Base-by-base conservation (phyloP, 306 rosid genomes). In the Myrica gale region DNA sequence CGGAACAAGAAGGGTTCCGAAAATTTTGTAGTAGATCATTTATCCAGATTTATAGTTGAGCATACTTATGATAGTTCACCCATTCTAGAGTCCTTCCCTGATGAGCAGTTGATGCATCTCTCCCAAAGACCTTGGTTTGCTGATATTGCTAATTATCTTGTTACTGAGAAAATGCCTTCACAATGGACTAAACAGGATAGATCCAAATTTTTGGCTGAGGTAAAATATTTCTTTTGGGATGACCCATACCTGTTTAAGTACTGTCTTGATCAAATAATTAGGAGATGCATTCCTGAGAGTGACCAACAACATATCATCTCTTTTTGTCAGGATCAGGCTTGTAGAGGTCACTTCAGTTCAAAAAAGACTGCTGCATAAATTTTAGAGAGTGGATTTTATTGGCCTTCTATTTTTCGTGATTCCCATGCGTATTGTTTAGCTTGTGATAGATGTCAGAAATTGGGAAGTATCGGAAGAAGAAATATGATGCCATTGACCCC, bases 301-400 rank as follows among this genome's bases (percentile, higher is more conserved):
- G 54, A 46, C 39, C 7, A 23, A 15, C 37, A 69, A 47, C 47
- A 6, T 48, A 6, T 50, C 46, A 20, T 69, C 9, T 69, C 44
- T 8, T 69, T 47, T 48, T 69, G 19, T 4, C 74, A 69, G 48
- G 58, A 69, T 7, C 41, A 46, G 7, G 73, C 42, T 9, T 69
- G 74, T 19, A 19, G 74, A 47, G 43, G 44, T 12, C 74, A 69
- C 21, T 69, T 47, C 23, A 47, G 20, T 69, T 32, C 74, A 43
- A 69, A 21, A 69, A 69, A n/a, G 54, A 46, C 16, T 4, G 7
- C 7, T 44, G 46, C 46, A 1, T 0, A 44, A 44, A 44, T 44
- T 4, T 44, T 44, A 44, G 1, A 44, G 46, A 0, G 46, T 44
- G 46, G 6, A 4, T 44, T 44, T 44, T 44, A 44, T 44, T 44